phyloP scores from a whole-genome alignment of 495 filamentous ascomycete genomes.

The Neurospora tetraspora region DNA sequence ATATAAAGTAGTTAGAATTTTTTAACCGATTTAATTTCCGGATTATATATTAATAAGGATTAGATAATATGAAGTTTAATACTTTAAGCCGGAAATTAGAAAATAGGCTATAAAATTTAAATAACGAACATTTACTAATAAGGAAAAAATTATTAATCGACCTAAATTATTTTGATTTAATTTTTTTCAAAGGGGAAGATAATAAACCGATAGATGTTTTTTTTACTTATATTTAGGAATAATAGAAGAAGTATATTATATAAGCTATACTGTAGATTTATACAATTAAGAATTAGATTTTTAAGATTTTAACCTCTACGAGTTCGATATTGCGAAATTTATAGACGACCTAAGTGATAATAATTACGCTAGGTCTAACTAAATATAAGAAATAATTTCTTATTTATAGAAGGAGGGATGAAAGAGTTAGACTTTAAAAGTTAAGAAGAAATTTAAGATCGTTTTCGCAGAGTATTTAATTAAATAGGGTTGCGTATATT shows the following conservation, averaged over 20 bases:
- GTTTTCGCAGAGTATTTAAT: neutral
- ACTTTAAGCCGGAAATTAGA: no score
- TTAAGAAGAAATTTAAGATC: neutral
- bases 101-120: no score
- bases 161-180: no score
- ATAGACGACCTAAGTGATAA: neutral
- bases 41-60: no score
- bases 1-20: no score
- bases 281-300: no score
- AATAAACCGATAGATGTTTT: no score
- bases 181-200: no score
- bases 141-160: no score
- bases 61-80: no score
- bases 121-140: no score
- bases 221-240: neutral
- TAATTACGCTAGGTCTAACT: neutral
- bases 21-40: no score
- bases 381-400: neutral
- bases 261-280: neutral
- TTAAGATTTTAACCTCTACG: neutral
- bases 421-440: neutral
- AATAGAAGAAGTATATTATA: neutral
- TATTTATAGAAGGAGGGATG: neutral
- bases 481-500: neutral
- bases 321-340: neutral